Evolutionary conservation across 176 grass and related monocot species (phyloP), one percentile per base, ranked within the genome.

Genomic region (Oryza meyeriana): DNA sequence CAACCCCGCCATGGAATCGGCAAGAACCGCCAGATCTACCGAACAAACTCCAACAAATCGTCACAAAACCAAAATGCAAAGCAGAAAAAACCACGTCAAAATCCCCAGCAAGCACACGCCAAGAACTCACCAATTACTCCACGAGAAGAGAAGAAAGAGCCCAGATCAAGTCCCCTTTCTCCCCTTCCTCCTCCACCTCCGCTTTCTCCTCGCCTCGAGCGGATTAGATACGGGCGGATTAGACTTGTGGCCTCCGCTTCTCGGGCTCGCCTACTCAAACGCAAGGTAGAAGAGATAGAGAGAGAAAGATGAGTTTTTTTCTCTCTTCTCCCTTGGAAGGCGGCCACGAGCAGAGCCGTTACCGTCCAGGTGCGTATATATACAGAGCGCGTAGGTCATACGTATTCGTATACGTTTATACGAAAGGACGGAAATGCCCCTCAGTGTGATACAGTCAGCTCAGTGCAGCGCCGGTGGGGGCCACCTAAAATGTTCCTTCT

Each of bases 181-280:
- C 44, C 30, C 8, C 72, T 17, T 17, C 68, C 36, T 29, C 16
- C 8, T 25, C 25, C 45, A 41, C 16, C n/a, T 34, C 18, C 18
- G 44, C 38, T 10, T 7, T 44, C 71, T n/a, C 64, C 32, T 28
- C 70, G 61, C 77, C 6, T 67, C 1, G 40, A 31, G 79, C 55
- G 65, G 87, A 62, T 26, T 84, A 70, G 87, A 77, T 45, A 77
- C 79, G 79, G 57, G 39, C 72, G 73, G 78, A 65, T 79, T 72
- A 10, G 71, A 69, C 78, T 48, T 35, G 85, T 78, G 86, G 86
- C 75, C 74, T 83, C 80, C 74, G 86, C 80, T 72, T 16, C 74
- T 83, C 66, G 22, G 44, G 25, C 80, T 88, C 86, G 86, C 80
- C 80, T 73, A 80, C 86, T 41, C 86, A 78, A 73, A 27, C 17